Evolutionary conservation across 371 early-diverging fungal species (phyloP), one percentile per base, ranked within the genome.

Genomic region (Lichtheimia ornata): DNA sequence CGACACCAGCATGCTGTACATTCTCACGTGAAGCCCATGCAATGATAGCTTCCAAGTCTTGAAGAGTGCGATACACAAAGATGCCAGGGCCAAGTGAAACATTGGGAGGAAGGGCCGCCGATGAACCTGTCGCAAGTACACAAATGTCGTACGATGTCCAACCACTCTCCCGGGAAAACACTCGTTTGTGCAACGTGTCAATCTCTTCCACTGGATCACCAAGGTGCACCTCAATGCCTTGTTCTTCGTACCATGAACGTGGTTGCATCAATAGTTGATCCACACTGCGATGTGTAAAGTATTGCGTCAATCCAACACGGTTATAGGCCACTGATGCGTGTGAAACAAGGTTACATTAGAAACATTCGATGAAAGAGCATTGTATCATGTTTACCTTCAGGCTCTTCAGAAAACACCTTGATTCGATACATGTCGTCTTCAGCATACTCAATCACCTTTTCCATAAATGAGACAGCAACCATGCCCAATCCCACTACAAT

Each of bases 401-500:
- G 66, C 51, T 88, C 88, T 63, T 88, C 86, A 28, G 84, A 74
- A 62, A 88, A 87, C 9, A 77, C 79, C 15, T 67, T 69, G 43
- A 87, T 73, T 3, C 45, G 54, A 62, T 74, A 87, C 56, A 55
- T 60, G 15, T 72, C 69, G 5, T 71, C 64, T 7, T 67, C 66
- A 59, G 84, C 87, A 53, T 76, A 79, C 25, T 74, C 79, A 41
- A 82, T 64, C 44, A 87, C 54, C 58, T 82, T 83, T 63, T 89
- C 89, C 30, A 84, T 80, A 65, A 88, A 83, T 2, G 81, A 74
- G 13, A 86, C 70, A n/a, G 80, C 88, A 41, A 86, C 85, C 88
- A 88, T 88, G 42, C 88, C 89, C 13, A 88, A 74, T 9, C 88
- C 89, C 43, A 82, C 65, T 15, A 88, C 73, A 30, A 85, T 83